Evolutionary conservation across 2,329 filamentous ascomycete genomes (phyloP), one percentile per base, ranked within the genome.

Genomic region (Lasiodiplodia hormozganensis): DNA sequence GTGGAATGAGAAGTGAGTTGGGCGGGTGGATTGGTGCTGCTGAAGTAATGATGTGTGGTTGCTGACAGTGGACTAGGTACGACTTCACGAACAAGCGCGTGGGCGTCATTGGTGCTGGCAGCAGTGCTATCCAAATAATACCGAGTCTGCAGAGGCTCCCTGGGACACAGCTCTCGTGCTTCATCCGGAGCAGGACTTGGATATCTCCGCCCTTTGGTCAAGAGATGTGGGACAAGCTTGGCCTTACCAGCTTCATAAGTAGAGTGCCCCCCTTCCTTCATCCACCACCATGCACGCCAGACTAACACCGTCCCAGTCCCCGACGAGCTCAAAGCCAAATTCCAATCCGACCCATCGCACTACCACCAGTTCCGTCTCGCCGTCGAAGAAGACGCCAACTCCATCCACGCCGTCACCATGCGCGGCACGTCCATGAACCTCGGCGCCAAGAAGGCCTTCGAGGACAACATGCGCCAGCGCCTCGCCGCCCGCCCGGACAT

Each of bases 111-210:
- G 77, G 77, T 5, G 74, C 75, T 10, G 77, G 78, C 21, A 74
- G 76, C 40, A 79, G 77, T 16, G 79, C 80, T 0, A 82, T 82
- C 21, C 79, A 81, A 60, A 81, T 81, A 23, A 77, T 82, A 3
- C 75, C 77, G 2, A 76, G 75, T 2, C 75, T 83, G 2, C 82
- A 80, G 72, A 74, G 74, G 8, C 51, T 79, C 16, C 60, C 74
- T 5, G 75, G 74, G 6, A 77, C 76, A 0, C 73, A 77, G 14
- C 69, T 78, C 8, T 72, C 71, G 21, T 74, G 73, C n/a, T 79
- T 78, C 67, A 74, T 74, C 16, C 74, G 77, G 31, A 77, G 76
- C 67, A 75, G 74, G 58, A 78, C 77, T 0, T 79, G 77, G 77
- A 77, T 79, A 14, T 77, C 77, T 2, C 76, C 77, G 0, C 69